Conservation (phyloP, 352 stramenopile genomes). For the Pythium chondricola region DNA sequence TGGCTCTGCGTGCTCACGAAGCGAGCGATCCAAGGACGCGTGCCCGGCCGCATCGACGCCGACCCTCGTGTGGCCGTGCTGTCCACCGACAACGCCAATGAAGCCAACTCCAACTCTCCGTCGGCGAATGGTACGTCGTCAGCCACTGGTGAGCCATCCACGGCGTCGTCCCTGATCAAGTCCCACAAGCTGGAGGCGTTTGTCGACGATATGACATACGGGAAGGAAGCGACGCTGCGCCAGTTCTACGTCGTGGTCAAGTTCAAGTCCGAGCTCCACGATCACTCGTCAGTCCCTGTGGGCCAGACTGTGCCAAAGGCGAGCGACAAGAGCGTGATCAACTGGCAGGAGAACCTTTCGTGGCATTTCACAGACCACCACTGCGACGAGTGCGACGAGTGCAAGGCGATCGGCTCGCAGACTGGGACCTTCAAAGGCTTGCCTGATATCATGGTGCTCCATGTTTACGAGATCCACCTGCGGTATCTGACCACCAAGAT, state of each 20-base stretch:
- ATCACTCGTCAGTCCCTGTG: conserved; percentile 65
- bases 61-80: conserved; percentile 32
- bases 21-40: conserved; percentile 66
- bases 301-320: conserved; percentile 67
- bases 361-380: conserved; percentile 80
- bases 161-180: conserved; percentile 37
- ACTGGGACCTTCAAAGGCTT: conserved; percentile 63
- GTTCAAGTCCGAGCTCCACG: conserved; percentile 80
- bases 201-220: conserved; percentile 69
- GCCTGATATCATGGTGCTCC: conserved; percentile 73
- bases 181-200: conserved; percentile 54
- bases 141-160: conserved; percentile 3
- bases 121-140: no score
- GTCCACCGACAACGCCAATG: neutral
- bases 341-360: conserved; percentile 65
- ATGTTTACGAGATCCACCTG: conserved; percentile 81
- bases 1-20: conserved; percentile 82
- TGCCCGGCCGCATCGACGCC: conserved; percentile 61
- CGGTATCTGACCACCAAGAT: conserved; percentile 83
- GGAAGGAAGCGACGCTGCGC: conserved; percentile 63
- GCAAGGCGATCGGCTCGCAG: conserved; percentile 42
- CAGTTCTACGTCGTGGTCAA: conserved; percentile 84
- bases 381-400: conserved; percentile 69
- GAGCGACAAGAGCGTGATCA: conserved; percentile 55
- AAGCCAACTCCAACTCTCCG: neutral